Evolutionary conservation across 2,329 filamentous ascomycete genomes (phyloP).

Genomic region (Trichoderma atrobrunneum): DNA sequence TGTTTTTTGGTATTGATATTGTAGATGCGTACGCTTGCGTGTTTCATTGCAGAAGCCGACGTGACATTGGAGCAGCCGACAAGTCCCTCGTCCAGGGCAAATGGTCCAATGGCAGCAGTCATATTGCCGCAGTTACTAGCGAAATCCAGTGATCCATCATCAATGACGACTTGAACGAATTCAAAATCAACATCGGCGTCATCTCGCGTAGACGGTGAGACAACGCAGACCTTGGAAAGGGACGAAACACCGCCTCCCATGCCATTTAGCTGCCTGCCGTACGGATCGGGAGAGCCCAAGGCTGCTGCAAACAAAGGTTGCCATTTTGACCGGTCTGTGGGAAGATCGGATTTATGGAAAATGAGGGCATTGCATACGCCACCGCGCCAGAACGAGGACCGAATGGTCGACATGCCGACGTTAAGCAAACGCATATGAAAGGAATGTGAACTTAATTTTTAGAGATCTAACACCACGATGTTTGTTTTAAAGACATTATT

Average conservation of each 20-base stretch:
- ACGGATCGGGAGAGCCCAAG: constrained; percentile 1
- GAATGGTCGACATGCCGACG: background rate
- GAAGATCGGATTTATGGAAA: background rate
- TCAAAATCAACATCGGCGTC: constrained; percentile 6
- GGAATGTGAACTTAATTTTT: background rate
- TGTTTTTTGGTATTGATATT: background rate
- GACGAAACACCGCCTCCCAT: background rate
- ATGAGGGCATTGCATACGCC: constrained; percentile 2
- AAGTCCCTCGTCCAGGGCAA: background rate
- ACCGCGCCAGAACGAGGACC: background rate
- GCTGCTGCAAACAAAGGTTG: background rate
- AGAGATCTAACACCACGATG: background rate
- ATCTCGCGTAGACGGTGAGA: background rate
- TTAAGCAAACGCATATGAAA: background rate
- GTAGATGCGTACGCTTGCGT: background rate
- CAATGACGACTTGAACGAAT: background rate
- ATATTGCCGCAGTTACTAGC: background rate
- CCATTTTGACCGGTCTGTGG: background rate
- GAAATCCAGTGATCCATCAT: background rate
- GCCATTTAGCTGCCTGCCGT: background rate
- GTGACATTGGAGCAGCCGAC: background rate
- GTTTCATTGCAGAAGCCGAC: background rate
- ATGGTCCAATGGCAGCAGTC: background rate
- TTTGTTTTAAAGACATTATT: background rate
- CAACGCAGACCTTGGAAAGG: constrained; percentile 3